Conservation (phyloP, 2,329 filamentous ascomycete genomes). For the Xylaria hypoxylon region DNA sequence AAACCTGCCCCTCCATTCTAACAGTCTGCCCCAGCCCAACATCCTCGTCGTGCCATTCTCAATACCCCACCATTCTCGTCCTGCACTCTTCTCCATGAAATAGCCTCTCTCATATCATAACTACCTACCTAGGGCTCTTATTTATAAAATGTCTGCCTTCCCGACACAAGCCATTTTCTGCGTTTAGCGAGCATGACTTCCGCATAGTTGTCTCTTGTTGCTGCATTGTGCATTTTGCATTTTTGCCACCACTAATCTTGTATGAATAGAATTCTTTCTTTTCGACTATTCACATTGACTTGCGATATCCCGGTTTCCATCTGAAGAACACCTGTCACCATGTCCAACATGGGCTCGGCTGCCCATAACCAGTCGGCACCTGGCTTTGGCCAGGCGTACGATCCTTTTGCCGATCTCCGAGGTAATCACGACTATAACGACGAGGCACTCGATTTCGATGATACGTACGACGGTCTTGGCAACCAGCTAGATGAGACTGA, state of each 20-base stretch:
- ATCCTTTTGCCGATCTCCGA: slow-evolving; percentile 89
- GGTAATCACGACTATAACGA: slow-evolving; percentile 70
- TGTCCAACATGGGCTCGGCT: slow-evolving; percentile 62
- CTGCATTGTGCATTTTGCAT: slow-evolving; percentile 6
- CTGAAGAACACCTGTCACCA: slow-evolving; percentile 19
- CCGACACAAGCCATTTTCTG: background rate
- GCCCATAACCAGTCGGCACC: slow-evolving; percentile 76
- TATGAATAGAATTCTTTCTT: slow-evolving; percentile 17
- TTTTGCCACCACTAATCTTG: slow-evolving; percentile 26
- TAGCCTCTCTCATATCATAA: background rate
- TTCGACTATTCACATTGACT: background rate
- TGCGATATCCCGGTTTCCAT: slow-evolving; percentile 9
- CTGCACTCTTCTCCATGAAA: background rate
- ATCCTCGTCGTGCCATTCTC: background rate
- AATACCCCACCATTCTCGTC: slow-evolving; percentile 14
- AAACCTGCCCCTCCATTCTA: slow-evolving; percentile 12
- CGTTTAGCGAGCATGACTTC: slow-evolving; percentile 2
- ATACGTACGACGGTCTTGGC: slow-evolving; percentile 95
- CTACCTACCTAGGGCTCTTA: background rate
- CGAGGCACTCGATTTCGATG: slow-evolving; percentile 80
- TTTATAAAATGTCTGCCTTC: background rate
- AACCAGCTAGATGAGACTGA: slow-evolving; percentile 91
- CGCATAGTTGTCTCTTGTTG: background rate
- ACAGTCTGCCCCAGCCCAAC: slow-evolving; percentile 5
- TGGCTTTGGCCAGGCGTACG: slow-evolving; percentile 84